phyloP scores from a whole-genome alignment of 371 early-diverging fungal species.

The Phascolomyces articulosus region DNA sequence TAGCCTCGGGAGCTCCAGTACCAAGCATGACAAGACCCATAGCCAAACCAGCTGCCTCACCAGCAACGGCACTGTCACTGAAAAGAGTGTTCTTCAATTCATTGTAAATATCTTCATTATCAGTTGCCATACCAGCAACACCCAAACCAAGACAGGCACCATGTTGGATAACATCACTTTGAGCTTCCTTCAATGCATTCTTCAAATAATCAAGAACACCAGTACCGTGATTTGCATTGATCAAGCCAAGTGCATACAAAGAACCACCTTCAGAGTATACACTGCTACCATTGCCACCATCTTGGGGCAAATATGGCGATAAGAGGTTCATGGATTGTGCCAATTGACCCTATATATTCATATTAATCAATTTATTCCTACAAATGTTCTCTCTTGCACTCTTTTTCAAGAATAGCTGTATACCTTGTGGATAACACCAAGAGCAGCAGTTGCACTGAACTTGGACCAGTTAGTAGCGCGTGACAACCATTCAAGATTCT shows the following conservation, averaged over 20 bases:
- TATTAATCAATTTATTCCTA: neutral
- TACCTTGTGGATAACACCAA: constrained; percentile 98
- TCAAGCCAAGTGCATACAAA: constrained; percentile 97
- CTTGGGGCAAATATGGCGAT: constrained; percentile 94
- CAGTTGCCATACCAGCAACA: constrained; percentile 95
- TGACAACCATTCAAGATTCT: constrained; percentile 97
- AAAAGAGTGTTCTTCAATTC: constrained; percentile 86
- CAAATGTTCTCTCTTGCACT: neutral
- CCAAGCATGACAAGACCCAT: constrained; percentile 99
- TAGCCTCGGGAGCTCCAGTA: constrained; percentile 76
- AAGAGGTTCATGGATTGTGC: constrained; percentile 84
- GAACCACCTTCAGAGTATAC: constrained; percentile 98
- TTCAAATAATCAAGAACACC: constrained; percentile 84
- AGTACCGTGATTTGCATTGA: constrained; percentile 92
- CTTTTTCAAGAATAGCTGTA: neutral
- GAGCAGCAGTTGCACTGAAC: constrained; percentile 98
- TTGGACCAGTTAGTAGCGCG: constrained; percentile 99
- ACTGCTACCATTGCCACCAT: constrained; percentile 76
- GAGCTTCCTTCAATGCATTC: constrained; percentile 78
- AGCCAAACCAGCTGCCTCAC: constrained; percentile 97
- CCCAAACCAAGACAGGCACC: constrained; percentile 98
- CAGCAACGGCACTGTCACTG: constrained; percentile 95
- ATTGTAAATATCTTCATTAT: constrained; percentile 85
- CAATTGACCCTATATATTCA: constrained; percentile 78
- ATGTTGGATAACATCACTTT: constrained; percentile 94